phyloP scores from a whole-genome alignment of 2,329 filamentous ascomycete species.

The Trichoderma guizhouense region DNA sequence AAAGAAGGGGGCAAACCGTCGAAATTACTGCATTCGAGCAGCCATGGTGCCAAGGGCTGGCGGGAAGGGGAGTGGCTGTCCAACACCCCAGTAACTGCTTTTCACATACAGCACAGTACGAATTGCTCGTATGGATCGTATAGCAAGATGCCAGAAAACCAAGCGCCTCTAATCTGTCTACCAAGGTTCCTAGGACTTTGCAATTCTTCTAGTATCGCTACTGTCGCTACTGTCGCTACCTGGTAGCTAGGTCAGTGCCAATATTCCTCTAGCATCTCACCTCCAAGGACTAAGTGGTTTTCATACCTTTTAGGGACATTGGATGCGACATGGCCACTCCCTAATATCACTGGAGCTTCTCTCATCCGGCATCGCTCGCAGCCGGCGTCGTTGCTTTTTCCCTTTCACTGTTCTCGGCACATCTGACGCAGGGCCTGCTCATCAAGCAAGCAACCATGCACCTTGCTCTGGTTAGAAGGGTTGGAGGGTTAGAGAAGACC shows the following conservation, averaged over 20 bases:
- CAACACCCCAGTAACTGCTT: background rate
- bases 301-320: background rate
- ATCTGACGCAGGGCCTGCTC: conserved; percentile 1
- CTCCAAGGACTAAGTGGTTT: background rate
- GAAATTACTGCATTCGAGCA: background rate
- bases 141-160: background rate
- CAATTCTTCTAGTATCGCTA: background rate
- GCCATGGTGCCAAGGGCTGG: background rate
- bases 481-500: background rate
- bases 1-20: background rate
- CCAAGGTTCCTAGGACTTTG: background rate
- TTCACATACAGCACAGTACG: background rate
- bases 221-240: background rate
- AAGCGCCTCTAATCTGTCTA: background rate
- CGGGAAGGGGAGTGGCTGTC: background rate
- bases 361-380: background rate
- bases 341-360: background rate
- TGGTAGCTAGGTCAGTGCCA: background rate
- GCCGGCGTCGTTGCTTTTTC: background rate
- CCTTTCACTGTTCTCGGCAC: background rate
- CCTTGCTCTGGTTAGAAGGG: background rate
- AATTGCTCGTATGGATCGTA: background rate
- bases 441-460: background rate
- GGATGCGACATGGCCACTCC: background rate
- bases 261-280: background rate